Evolutionary conservation across 495 filamentous ascomycete species (phyloP).

Genomic region (Neurospora tetraspora): DNA sequence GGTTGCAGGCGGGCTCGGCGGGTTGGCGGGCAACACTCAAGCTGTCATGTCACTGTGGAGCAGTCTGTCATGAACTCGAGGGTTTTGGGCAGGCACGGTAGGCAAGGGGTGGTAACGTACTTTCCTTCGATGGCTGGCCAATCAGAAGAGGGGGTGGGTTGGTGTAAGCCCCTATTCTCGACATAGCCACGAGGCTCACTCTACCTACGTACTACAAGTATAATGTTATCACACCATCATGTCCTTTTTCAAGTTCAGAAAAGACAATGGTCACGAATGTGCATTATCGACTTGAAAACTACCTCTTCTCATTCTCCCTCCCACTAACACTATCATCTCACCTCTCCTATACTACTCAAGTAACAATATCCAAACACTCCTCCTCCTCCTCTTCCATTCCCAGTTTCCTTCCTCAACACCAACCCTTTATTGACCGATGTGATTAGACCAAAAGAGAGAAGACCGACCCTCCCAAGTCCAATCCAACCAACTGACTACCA

Average conservation of each 20-base stretch:
- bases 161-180: background rate
- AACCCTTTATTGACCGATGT: background rate
- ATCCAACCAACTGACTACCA: background rate
- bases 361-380: background rate
- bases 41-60: background rate
- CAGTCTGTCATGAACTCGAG: background rate
- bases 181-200: background rate
- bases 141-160: background rate
- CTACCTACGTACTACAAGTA: background rate
- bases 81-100: background rate
- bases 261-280: background rate
- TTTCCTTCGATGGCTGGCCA: background rate
- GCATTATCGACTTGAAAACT: background rate
- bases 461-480: background rate
- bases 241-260: background rate
- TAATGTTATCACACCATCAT: background rate
- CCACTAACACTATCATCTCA: background rate
- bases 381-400: background rate
- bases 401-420: background rate
- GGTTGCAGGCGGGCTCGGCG: background rate
- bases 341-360: background rate
- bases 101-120: background rate
- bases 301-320: background rate
- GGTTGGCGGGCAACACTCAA: background rate
- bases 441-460: background rate